Base-by-base conservation (phyloP, 768 basidiomycete genomes). In the Termitomyces sp. region DNA sequence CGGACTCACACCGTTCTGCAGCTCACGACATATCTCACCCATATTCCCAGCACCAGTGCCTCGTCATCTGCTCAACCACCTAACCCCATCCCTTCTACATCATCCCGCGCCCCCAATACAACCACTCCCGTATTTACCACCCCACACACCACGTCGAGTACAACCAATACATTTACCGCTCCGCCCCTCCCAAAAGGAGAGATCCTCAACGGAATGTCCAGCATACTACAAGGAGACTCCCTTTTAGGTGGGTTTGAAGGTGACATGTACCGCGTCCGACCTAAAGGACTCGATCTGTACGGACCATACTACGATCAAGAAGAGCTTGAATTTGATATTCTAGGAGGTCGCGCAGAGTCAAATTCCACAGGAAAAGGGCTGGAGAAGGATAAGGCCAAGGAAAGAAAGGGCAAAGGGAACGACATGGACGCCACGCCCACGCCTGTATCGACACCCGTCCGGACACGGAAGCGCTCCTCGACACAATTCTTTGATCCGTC, bases 141-240 rank as follows among this genome's bases (percentile, higher is more conserved):
- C 9, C 28, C 12, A 47, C 47, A 53, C 33, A 8, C 52, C 43
- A 56, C 59, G 8, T 60, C 62, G 3, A 61, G 54, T 7, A n/a
- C 50, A 14, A 35, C 63, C 33, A 64, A 61, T 55, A 61, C 61
- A 26, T 92, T 83, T 66, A 77, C 76, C 40, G 82, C 88, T 0
- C 89, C 89, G 16, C 83, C 88, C 0, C 79, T 91, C 3, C 84
- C 85, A 3, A 85, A 85, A 62, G 88, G 82, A 60, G 89, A 90
- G 68, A 87, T 91, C 56, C 76, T 89, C 40, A 85, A 80, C 1
- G 87, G 87, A 16, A 81, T 92, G 50, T 75, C 84, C 4, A 82
- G 80, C 23, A 76, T 89, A 50, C 76, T 91, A 33, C 47, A 63
- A 35, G 60, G 62, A 8, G 54, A 59, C 41, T 40, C 47, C 4